Evolutionary conservation across 495 filamentous ascomycete species (phyloP).

Genomic region (Penicillium coffeae): DNA sequence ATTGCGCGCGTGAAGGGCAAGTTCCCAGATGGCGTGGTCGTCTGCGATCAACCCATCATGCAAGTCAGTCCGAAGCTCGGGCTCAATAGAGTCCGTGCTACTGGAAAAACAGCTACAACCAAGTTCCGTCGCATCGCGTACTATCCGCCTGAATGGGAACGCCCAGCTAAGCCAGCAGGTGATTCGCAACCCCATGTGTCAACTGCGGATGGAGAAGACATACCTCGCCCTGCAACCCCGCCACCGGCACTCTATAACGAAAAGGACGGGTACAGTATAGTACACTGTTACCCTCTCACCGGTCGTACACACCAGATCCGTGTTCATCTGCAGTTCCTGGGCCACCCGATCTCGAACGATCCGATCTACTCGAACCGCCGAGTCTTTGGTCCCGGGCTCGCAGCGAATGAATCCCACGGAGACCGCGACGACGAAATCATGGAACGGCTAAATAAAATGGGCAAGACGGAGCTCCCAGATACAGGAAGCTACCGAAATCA

Average conservation of each 20-base stretch:
- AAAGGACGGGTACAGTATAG: slow-evolving; percentile 82
- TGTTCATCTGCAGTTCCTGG: slow-evolving; percentile 91
- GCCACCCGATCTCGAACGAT: slow-evolving; percentile 93
- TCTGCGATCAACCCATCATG: slow-evolving; percentile 92
- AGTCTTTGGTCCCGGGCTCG: slow-evolving; percentile 82
- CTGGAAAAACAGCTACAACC: slow-evolving; percentile 82
- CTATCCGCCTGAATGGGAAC: slow-evolving; percentile 53
- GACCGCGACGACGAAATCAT: slow-evolving; percentile 87
- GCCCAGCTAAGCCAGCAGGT: slow-evolving; percentile 6
- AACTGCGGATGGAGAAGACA: too few species aligned
- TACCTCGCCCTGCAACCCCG: slow-evolving; percentile 39
- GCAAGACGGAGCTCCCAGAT: slow-evolving; percentile 85
- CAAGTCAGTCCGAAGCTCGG: slow-evolving; percentile 93
- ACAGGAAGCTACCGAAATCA: slow-evolving; percentile 72
- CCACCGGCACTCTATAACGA: slow-evolving; percentile 25
- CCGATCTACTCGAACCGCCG: slow-evolving; percentile 93
- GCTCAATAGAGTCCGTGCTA: slow-evolving; percentile 86
- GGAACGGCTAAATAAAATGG: slow-evolving; percentile 79
- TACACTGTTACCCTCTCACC: slow-evolving; percentile 88
- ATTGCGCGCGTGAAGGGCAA: slow-evolving; percentile 84
- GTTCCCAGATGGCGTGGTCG: slow-evolving; percentile 75
- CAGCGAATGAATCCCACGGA: slow-evolving; percentile 59
- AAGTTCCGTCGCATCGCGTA: slow-evolving; percentile 88
- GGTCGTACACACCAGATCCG: slow-evolving; percentile 93
- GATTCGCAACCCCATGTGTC: too few species aligned